Conservation (phyloP, 2,329 filamentous ascomycete genomes). For the Paecilomyces fulvus region DNA sequence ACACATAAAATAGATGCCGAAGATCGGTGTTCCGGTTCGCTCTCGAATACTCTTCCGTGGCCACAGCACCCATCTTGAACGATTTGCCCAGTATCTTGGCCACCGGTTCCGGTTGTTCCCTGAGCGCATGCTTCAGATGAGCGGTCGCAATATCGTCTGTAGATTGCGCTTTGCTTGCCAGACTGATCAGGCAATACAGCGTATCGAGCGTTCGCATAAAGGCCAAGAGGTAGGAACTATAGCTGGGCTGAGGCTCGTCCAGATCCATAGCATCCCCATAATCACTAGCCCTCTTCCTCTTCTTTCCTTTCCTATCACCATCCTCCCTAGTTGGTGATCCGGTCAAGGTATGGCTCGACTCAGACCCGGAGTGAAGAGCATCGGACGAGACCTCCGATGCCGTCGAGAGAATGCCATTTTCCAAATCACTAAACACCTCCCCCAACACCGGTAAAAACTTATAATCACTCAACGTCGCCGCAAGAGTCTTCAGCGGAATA, state of each 20-base stretch:
- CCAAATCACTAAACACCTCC: constrained; percentile 53
- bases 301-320: constrained; percentile 22
- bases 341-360: constrained; percentile 27
- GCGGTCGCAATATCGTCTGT: constrained; percentile 24
- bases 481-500: constrained; percentile 62
- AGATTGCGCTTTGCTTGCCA: constrained; percentile 17
- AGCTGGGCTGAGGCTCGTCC: constrained; percentile 21
- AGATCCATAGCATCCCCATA: constrained; percentile 19
- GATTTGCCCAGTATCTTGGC: constrained; percentile 29
- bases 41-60: constrained; percentile 20
- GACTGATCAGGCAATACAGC: constrained; percentile 22
- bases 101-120: constrained; percentile 24
- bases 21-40: constrained; percentile 23
- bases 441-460: constrained; percentile 60
- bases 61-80: constrained; percentile 23
- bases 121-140: constrained; percentile 33
- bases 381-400: constrained; percentile 5
- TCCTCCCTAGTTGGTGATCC: constrained; percentile 16
- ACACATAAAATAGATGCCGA: constrained; percentile 25
- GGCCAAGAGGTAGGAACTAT: constrained; percentile 22
- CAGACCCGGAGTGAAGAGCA: constrained; percentile 20
- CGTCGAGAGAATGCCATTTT: constrained; percentile 19
- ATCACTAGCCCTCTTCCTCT: constrained; percentile 27
- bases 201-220: constrained; percentile 27
- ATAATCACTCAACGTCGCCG: constrained; percentile 62